Evolutionary conservation across 176 grass and related monocot genomes (phyloP), one percentile per base, ranked within the genome.

Genomic region (Tuctoria greenei): DNA sequence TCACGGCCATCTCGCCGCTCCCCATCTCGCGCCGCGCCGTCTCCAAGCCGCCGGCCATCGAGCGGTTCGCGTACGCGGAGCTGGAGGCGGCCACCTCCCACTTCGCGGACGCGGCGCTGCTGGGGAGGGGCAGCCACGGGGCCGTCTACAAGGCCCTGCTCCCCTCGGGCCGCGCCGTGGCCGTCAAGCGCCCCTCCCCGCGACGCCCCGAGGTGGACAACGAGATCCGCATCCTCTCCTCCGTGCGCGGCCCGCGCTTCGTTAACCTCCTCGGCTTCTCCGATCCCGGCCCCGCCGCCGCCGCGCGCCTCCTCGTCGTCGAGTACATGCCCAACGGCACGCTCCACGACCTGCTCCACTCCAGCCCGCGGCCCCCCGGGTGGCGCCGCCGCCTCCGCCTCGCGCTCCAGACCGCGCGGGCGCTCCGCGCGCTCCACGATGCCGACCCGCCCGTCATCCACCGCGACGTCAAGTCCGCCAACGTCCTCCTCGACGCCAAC

Each of bases 301-400:
- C n/a, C n/a, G n/a, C n/a, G n/a, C n/a, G n/a, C n/a, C n/a, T n/a
- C n/a, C n/a, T n/a, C n/a, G n/a, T n/a, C 67, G 89, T 99, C 63
- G 89, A 99, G 83, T 95, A 90, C 77, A 99, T 99, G 96, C 92
- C 96, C 61, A 95, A 99, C 63, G 96, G 92, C 36, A 99, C 87
- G 23, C 82, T 99, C 54, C 95, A 95, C 76, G 96, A 99, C 52
- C 87, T 99, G 47, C 92, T 99, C 23, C 92, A 99, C 69, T 88
- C 89, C 67, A 87, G 82, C 74, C 85, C 84, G 21, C 84, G 73
- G 2, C 85, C 89, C 4, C 92, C 92, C 0, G 85, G 77, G 0
- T 95, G 96, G 96, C 74, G 87, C 2, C 87, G 92, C 64, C 91
- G 96, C 67, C 61, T 99, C 70, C 83, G 87, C 28, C 83, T 99